Conservation (phyloP, 768 basidiomycete species). For the Lentinula guzmanii region DNA sequence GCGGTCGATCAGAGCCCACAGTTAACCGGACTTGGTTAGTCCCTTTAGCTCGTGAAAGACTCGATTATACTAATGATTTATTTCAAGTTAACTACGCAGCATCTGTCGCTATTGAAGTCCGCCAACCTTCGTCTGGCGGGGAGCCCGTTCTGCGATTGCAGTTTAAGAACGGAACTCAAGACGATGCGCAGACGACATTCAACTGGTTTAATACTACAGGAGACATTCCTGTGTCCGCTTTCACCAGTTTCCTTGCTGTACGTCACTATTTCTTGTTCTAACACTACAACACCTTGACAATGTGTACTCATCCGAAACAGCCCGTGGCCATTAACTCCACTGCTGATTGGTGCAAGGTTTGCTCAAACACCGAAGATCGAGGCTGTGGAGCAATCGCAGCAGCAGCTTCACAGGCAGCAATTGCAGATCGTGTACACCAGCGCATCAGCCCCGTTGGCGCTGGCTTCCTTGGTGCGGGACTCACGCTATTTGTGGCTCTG, state of each 20-base stretch:
- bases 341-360: conserved; percentile 52
- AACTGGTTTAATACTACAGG: conserved; percentile 35
- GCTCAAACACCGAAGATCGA: conserved; percentile 49
- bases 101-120: conserved; percentile 53
- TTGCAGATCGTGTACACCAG: conserved; percentile 18
- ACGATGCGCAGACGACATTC: conserved; percentile 40
- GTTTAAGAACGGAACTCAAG: conserved; percentile 64
- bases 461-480: conserved; percentile 62
- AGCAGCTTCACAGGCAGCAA: conserved; percentile 22
- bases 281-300: not conserved
- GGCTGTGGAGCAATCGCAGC: conserved; percentile 46
- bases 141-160: conserved; percentile 54
- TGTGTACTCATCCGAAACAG: conserved; percentile 21
- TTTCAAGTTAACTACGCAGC: conserved; percentile 56
- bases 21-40: conserved; percentile 54
- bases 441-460: conserved; percentile 50
- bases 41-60: not conserved
- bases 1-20: conserved; percentile 42
- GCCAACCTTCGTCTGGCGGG: conserved; percentile 35
- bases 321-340: conserved; percentile 46
- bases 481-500: conserved; percentile 38
- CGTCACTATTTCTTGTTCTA: conserved; percentile 2
- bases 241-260: conserved; percentile 36
- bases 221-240: conserved; percentile 50
- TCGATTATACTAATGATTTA: not conserved